Evolutionary conservation across 805 yeast species (phyloP), one percentile per base, ranked within the genome.

Genomic region (Clavispora santaluciae): DNA sequence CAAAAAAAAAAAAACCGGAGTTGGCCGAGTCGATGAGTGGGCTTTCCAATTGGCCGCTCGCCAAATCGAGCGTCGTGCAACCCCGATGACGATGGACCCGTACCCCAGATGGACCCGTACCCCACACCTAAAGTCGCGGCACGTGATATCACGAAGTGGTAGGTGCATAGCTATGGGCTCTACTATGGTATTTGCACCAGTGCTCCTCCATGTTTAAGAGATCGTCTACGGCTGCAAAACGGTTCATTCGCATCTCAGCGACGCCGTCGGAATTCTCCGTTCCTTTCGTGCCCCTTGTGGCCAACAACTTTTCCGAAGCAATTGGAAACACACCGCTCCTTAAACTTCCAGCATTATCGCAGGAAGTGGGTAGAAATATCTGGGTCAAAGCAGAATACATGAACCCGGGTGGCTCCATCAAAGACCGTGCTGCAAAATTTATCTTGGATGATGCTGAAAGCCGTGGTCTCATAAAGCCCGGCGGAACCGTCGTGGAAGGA

Each of bases 401-500:
- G 83, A 88, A 88, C 63, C 96, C 96, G 2, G 96, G 96, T 36
- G 96, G 95, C 0, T 83, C 93, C 9, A 90, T 88, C 41, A 88
- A 88, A 57, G 96, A 88, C 60, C 74, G 96, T 43, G 95, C 96
- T 12, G 96, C 95, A 0, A 68, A 84, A 26, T 86, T 68, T 55
- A 72, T 88, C 48, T 70, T 88, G 38, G 73, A 83, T 50, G 89
- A 87, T 49, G 96, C 96, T 21, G 96, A 88, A 57, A 57, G 61
- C 25, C 70, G 69, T 45, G 88, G 88, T 2, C 63, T 73, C 41
- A 68, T 88, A 42, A 59, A 66, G 43, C 78, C 88, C 4, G 93
- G 95, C 7, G 95, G 93, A 24, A 88, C 95, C 2, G 78, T 88
- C 22, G 90, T 88, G 13, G 96, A 88, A 63, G 95, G 95, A 6